These are phyloP conservation scores for Talaromyces sp. DNA, from an alignment of 2,329 filamentous ascomycete species.

Conservation along the genomic window DNA sequence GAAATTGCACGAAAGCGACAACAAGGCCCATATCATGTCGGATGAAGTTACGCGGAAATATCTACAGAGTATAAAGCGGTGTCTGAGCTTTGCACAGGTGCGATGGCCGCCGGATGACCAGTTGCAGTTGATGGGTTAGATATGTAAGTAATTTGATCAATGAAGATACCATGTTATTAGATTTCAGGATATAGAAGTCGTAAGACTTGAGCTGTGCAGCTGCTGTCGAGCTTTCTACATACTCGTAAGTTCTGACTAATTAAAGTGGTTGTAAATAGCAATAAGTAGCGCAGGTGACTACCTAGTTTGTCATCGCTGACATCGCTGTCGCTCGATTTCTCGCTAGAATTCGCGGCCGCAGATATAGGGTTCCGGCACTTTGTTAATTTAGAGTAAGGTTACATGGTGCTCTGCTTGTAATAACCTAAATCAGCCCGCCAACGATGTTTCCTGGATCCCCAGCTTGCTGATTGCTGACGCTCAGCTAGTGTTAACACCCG, in stretches of 20 bases:
- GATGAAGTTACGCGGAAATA: conserved; percentile 95
- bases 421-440: background rate
- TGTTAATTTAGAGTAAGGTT: background rate
- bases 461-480: background rate
- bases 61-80: conserved; percentile 95
- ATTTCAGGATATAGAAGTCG: background rate
- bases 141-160: background rate
- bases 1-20: conserved; percentile 78
- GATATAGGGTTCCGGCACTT: background rate
- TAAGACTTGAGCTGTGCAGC: background rate
- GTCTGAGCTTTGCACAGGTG: conserved; percentile 92
- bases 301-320: too few relatives aligned
- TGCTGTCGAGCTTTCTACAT: too few relatives aligned
- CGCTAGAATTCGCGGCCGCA: background rate
- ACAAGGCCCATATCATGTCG: conserved; percentile 91
- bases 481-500: background rate
- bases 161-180: background rate
- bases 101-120: conserved; percentile 93
- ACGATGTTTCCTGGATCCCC: background rate
- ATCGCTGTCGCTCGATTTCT: background rate
- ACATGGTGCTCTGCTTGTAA: background rate
- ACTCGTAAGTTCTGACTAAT: too few relatives aligned
- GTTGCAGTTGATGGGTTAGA: conserved; percentile 85
- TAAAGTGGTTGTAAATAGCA: too few relatives aligned
- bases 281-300: too few relatives aligned